Base-by-base conservation (phyloP, 1,284 basidiomycete genomes). In the Ustilago sp. region DNA sequence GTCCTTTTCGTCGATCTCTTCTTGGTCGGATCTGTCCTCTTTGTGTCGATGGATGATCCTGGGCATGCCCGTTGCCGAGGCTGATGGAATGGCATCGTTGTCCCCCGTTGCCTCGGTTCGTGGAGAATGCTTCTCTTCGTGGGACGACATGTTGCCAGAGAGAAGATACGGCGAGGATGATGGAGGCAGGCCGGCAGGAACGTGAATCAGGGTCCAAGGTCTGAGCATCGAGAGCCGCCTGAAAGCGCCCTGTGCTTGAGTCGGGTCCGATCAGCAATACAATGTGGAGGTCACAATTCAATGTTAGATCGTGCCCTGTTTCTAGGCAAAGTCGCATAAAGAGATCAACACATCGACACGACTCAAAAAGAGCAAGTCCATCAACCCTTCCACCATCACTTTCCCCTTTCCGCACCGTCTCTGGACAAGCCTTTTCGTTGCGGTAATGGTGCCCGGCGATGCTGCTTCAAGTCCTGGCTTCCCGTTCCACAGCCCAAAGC, bases 11-110 rank as follows among this genome's bases (percentile, higher is more conserved):
- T 74, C 72, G 3, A 67, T 63, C 2, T 60, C 31, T 6, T 60
- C 63, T 39, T 74, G 64, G 15, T 68, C 63, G 3, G 47, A 35
- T 3, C 74, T 68, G 19, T 68, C 50, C 34, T 78, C 74, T 15
- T 68, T 75, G 45, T 77, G 70, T 6, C 81, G 63, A 1, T 68
- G 71, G 39, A 81, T 45, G 63, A 82, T 63, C 12, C 80, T 54
- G 0, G 81, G 81, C 75, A 81, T 81, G 4, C 81, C 81, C 3
- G 77, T 79, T 0, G 81, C 77, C 0, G 78, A 80, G n/a, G 72
- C 79, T 15, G 81, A 80, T 0, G 81, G 75, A 1, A 76, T 48
- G 0, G 78, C 74, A 15, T 81, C 74, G 13, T 48, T 56, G 38
- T 67, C 52, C 7, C 53, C 68, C 2, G 11, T 48, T 9, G 51